These are phyloP conservation scores for Metahyphopichia silvanorum DNA, from an alignment of 805 yeast species.

Conservation along the genomic window DNA sequence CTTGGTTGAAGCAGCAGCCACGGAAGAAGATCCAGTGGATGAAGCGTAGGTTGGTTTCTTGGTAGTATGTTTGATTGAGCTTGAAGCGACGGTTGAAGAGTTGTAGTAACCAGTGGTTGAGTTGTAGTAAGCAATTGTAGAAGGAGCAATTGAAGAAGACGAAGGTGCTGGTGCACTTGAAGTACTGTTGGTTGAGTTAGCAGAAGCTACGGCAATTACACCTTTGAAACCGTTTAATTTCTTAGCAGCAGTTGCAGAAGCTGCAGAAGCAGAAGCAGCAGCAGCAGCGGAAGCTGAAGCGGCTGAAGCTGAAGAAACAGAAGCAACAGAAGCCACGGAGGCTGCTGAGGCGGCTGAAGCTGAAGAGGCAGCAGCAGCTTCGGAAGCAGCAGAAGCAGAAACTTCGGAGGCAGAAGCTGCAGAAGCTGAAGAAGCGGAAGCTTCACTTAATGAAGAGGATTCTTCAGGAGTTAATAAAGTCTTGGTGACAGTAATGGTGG, in stretches of 20 bases:
- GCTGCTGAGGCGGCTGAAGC: slow-evolving; percentile 15
- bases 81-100: neutral
- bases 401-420: slow-evolving; percentile 14
- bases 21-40: slow-evolving; percentile 7
- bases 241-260: slow-evolving; percentile 6
- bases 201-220: slow-evolving; percentile 21
- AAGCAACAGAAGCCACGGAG: slow-evolving; percentile 12
- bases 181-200: slow-evolving; percentile 1
- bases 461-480: slow-evolving; percentile 47
- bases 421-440: slow-evolving; percentile 13
- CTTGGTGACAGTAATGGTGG: slow-evolving; percentile 45
- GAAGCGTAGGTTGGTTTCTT: too few relatives aligned
- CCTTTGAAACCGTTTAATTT: slow-evolving; percentile 16
- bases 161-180: neutral
- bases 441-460: slow-evolving; percentile 24
- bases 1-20: slow-evolving; percentile 9
- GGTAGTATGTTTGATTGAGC: slow-evolving; percentile 1
- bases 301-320: slow-evolving; percentile 9
- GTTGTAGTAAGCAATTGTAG: slow-evolving; percentile 2
- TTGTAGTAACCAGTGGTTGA: slow-evolving; percentile 8
- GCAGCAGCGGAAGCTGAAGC: slow-evolving; percentile 9
- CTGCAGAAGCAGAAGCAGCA: slow-evolving; percentile 8
- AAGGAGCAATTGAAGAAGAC: neutral
- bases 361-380: slow-evolving; percentile 24
- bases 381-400: slow-evolving; percentile 16